Percentiles rank a stretch among this genome's conserved stretches.
These are phyloP conservation scores for Rosellinia necatrix DNA, from an alignment of 2,329 filamentous ascomycete genomes.

Conservation along the genomic window DNA sequence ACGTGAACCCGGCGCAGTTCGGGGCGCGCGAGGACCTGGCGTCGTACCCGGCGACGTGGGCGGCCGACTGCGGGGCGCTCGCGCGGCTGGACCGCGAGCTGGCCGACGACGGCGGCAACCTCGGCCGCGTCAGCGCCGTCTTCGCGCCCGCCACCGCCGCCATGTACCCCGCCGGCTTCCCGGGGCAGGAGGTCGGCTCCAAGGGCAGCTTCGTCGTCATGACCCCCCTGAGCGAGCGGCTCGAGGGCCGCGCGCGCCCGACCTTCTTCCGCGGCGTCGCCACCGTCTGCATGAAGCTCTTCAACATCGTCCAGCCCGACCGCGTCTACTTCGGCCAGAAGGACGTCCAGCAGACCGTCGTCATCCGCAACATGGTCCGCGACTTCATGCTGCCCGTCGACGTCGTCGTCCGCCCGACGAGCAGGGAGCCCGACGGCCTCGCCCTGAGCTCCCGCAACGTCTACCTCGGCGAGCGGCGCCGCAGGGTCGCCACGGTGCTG, in stretches of 20 bases:
- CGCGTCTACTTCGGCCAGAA: slow-evolving; percentile 95
- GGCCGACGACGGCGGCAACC: slow-evolving; percentile 59
- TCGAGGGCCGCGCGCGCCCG: slow-evolving; percentile 84
- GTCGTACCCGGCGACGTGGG: slow-evolving; percentile 91
- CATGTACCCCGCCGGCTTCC: slow-evolving; percentile 88
- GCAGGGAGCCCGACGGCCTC: slow-evolving; percentile 78
- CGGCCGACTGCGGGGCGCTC: slow-evolving; percentile 71
- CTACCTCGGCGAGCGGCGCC: slow-evolving; percentile 79
- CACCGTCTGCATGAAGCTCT: slow-evolving; percentile 93
- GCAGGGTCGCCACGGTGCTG: slow-evolving; percentile 74
- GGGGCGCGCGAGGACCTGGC: slow-evolving; percentile 84
- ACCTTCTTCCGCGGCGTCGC: slow-evolving; percentile 97
- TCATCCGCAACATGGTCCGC: slow-evolving; percentile 83
- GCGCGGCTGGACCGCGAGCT: slow-evolving; percentile 72
- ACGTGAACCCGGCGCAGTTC: slow-evolving; percentile 97
- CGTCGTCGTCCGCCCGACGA: slow-evolving; percentile 75
- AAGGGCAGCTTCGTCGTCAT: slow-evolving; percentile 90
- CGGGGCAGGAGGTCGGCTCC: slow-evolving; percentile 71
- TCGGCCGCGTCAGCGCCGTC: slow-evolving; percentile 77
- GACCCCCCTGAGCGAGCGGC: slow-evolving; percentile 77
- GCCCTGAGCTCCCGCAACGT: slow-evolving; percentile 94
- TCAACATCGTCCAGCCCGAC: slow-evolving; percentile 80
- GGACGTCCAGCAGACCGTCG: slow-evolving; percentile 93
- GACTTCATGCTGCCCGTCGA: slow-evolving; percentile 83
- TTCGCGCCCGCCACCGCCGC: slow-evolving; percentile 82